phyloP scores from a whole-genome alignment of 2,329 filamentous ascomycete genomes.

The Ceratocystis eucalypticola region DNA sequence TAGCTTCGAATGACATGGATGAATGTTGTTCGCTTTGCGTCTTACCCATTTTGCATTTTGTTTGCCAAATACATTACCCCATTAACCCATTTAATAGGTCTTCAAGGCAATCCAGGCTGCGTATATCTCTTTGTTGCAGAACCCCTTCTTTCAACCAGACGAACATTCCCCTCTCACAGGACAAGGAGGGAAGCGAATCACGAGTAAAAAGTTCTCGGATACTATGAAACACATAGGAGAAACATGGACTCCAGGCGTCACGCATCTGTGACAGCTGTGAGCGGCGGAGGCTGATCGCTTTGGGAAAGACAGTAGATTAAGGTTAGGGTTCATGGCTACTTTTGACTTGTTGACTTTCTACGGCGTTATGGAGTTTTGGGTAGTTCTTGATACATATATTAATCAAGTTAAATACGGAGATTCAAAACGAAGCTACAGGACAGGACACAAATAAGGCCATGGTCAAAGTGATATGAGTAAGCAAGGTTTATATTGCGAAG shows the following conservation, averaged over 20 bases:
- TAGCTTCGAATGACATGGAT: slow-evolving; percentile 23
- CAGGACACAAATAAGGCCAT: neutral
- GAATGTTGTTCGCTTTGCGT: slow-evolving; percentile 25
- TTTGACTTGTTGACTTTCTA: slow-evolving; percentile 21
- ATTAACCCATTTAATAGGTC: slow-evolving; percentile 26
- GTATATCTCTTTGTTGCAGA: slow-evolving; percentile 77
- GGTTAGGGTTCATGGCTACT: slow-evolving; percentile 8
- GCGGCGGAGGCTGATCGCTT: neutral
- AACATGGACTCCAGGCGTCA: slow-evolving; percentile 63
- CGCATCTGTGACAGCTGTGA: slow-evolving; percentile 35
- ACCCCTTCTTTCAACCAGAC: slow-evolving; percentile 89
- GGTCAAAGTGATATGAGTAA: neutral
- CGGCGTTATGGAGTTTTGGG: slow-evolving; percentile 21
- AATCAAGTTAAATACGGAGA: neutral
- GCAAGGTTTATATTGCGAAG: slow-evolving; percentile 2
- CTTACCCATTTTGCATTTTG: neutral
- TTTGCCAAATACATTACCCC: neutral
- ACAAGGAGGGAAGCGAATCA: slow-evolving; percentile 54
- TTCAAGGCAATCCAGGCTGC: slow-evolving; percentile 88
- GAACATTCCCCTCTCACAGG: slow-evolving; percentile 53
- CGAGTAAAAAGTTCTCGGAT: slow-evolving; percentile 62
- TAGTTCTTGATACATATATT: neutral
- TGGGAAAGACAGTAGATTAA: slow-evolving; percentile 10
- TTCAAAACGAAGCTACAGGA: neutral
- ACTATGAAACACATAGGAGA: slow-evolving; percentile 82